These are phyloP conservation scores for Aspergillus sclerotialis DNA, from an alignment of 2,329 filamentous ascomycete genomes.

Conservation along the genomic window DNA sequence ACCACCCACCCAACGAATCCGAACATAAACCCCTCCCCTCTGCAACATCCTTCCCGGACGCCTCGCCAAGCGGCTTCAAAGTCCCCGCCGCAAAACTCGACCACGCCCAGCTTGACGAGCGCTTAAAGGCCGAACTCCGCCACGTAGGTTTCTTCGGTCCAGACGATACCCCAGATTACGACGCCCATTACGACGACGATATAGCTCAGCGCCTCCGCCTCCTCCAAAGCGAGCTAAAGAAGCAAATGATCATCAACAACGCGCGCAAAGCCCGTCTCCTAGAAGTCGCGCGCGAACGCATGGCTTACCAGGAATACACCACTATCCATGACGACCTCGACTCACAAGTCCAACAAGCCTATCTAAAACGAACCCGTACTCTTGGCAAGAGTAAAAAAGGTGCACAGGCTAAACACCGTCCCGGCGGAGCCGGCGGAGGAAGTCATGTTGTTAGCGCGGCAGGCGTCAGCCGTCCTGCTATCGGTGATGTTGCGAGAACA, in stretches of 20 bases:
- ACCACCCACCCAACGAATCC: conserved; percentile 43
- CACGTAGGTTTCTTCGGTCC: conserved; percentile 80
- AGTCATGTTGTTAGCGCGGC: conserved; percentile 45
- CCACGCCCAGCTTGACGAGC: conserved; percentile 80
- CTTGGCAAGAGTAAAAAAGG: conserved; percentile 93
- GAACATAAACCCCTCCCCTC: conserved; percentile 49
- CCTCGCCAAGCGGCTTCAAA: conserved; percentile 69
- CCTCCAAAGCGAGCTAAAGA: conserved; percentile 73
- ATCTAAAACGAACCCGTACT: conserved; percentile 89
- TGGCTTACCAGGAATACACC: conserved; percentile 94
- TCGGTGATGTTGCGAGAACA: conserved; percentile 84
- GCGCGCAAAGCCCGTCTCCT: conserved; percentile 80
- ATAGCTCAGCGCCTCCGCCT: conserved; percentile 82
- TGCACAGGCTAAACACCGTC: conserved; percentile 51
- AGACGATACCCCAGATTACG: conserved; percentile 69
- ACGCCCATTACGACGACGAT: conserved; percentile 87
- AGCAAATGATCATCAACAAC: conserved; percentile 80
- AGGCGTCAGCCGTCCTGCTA: conserved; percentile 49
- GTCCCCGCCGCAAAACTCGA: conserved; percentile 73
- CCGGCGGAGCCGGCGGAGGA: conserved; percentile 66
- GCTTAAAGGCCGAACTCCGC: conserved; percentile 81
- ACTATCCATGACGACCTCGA: conserved; percentile 97
- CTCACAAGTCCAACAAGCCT: conserved; percentile 87
- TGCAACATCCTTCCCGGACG: conserved; percentile 73
- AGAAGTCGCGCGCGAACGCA: conserved; percentile 81